phyloP scores from a whole-genome alignment of 2,329 filamentous ascomycete species.

The Pseudocercospora eumusae region DNA sequence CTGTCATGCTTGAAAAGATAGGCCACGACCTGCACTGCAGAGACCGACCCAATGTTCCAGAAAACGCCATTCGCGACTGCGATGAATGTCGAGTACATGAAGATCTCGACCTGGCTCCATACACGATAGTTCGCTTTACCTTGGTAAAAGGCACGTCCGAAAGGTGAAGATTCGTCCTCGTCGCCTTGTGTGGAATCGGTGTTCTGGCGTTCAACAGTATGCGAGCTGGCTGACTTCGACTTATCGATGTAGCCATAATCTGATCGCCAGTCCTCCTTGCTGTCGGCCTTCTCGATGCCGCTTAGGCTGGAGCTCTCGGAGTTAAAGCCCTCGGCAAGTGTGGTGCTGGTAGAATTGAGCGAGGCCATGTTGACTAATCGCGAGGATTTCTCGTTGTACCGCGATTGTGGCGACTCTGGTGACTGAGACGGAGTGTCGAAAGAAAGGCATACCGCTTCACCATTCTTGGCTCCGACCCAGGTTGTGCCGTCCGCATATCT shows the following conservation, averaged over 20 bases:
- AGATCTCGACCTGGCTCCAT: conserved; percentile 51
- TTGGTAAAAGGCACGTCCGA: conserved; percentile 59
- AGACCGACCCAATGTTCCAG: conserved; percentile 55
- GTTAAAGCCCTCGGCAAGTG: conserved; percentile 28
- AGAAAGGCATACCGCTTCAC: conserved; percentile 53
- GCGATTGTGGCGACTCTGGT: conserved; percentile 7
- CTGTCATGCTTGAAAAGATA: conserved; percentile 36
- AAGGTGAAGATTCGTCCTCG: conserved; percentile 45
- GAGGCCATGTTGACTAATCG: conserved; percentile 23
- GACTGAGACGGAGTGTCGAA: conserved; percentile 19
- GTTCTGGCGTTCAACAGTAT: neutral
- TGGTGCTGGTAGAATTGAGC: conserved; percentile 36
- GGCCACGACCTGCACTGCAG: conserved; percentile 52
- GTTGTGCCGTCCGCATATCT: conserved; percentile 50
- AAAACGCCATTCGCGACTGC: conserved; percentile 52
- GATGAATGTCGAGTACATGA: conserved; percentile 53
- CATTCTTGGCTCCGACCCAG: conserved; percentile 56
- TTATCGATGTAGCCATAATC: conserved; percentile 14
- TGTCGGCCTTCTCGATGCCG: conserved; percentile 12
- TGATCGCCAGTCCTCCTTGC: conserved; percentile 11
- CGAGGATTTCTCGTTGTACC: conserved; percentile 23
- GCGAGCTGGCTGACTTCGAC: neutral
- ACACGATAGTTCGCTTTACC: conserved; percentile 55
- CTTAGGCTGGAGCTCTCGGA: conserved; percentile 30
- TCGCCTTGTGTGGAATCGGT: conserved; percentile 10